Evolutionary conservation across 2,329 filamentous ascomycete genomes (phyloP).

Genomic region (Alternaria arborescens): DNA sequence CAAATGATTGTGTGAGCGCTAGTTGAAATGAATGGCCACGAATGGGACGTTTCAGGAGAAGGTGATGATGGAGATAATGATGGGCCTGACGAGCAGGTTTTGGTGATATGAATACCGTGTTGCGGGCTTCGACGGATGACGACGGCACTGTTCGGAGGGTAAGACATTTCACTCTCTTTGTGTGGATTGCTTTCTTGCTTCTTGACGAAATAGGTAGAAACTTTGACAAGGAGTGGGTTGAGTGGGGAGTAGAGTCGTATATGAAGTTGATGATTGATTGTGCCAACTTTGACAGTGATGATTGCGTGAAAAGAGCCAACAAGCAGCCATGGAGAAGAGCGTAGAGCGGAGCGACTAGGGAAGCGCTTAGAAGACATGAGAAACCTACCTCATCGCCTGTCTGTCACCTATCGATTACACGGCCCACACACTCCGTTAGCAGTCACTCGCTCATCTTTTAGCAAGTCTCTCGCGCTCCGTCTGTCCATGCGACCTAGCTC

Average conservation of each 20-base stretch:
- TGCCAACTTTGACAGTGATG: background rate
- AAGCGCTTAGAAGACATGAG: background rate
- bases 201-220: background rate
- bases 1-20: background rate
- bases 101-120: slow-evolving; percentile 2
- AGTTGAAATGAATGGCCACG: background rate
- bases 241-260: background rate
- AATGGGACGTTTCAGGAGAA: background rate
- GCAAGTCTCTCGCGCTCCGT: background rate
- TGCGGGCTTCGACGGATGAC: slow-evolving; percentile 8
- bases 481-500: background rate
- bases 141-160: slow-evolving; percentile 5
- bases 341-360: background rate
- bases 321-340: background rate
- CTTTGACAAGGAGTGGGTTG: background rate
- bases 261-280: background rate
- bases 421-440: background rate
- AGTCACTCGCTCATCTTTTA: background rate
- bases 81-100: too few species aligned
- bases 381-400: background rate
- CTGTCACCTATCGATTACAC: background rate
- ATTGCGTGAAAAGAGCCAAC: background rate
- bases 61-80: too few species aligned
- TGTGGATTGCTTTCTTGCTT: too few species aligned
- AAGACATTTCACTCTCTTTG: background rate